Evolutionary conservation across 2,329 filamentous ascomycete species (phyloP), one percentile per base, ranked within the genome.

Genomic region (Macrophomina phaseolina): DNA sequence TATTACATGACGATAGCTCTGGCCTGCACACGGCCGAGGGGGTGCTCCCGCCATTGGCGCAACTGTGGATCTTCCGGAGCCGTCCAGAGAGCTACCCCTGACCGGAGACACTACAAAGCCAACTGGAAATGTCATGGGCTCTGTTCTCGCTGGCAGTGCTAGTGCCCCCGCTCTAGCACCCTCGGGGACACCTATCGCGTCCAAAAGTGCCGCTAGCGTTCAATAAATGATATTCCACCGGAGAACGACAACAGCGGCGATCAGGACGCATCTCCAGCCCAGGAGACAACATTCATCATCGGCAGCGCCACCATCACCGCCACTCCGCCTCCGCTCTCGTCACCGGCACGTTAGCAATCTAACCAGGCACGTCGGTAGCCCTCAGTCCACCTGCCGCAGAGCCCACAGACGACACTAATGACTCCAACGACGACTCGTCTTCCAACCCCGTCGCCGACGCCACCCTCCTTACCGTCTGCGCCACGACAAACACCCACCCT

Each of bases 261-360:
- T 2, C 58, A 1, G 36, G 36, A 38, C 6, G 36, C 4, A 7
- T 12, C 56, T 23, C 23, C 38, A 4, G 16, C 45, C 8, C n/a
- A 36, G 18, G 38, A 63, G 14, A 8, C 48, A 34, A 11, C 49
- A 18, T 18, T 32, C 32, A 8, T 64, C 48, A n/a, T 52, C n/a
- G 61, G 45, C 46, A 32, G 34, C n/a, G 61, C 61, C 1, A 52
- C 61, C n/a, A 53, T 52, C 30, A 30, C 61, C 61, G 45, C 48
- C 42, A 42, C 46, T 38, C 61, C 11, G 14, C 40, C 46, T 51
- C 61, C 18, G n/a, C 34, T 2, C 45, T 64, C 32, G 1, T 64
- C 48, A 51, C 45, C 46, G 49, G 49, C 46, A 52, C 46, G 6
- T 32, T 42, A n/a, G 52, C 48, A 7, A 46, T 52, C n/a, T 36